Conservation (phyloP, 176 grass and related monocot species). For the Coix lacrymajobi region DNA sequence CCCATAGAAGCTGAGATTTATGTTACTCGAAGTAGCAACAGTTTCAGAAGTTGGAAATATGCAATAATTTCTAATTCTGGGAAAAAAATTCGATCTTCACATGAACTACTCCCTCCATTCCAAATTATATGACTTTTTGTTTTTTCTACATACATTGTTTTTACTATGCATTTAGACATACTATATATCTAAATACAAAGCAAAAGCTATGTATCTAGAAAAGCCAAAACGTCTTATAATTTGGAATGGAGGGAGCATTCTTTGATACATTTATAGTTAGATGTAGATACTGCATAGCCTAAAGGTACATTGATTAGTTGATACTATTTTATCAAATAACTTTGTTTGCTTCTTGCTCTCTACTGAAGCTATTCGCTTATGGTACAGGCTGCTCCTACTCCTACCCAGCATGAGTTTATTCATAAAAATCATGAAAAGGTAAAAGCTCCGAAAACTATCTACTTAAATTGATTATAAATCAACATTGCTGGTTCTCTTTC, state of each 20-base stretch:
- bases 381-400: constrained; percentile 39
- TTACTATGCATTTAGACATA: background rate
- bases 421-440: constrained; percentile 81
- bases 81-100: background rate
- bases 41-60: background rate
- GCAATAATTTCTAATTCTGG: background rate
- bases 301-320: constrained; percentile 9
- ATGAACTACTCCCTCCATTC: background rate
- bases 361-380: constrained; percentile 13
- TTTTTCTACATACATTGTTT: background rate
- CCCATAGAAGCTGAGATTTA: background rate
- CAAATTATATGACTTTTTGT: background rate
- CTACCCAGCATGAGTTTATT: constrained; percentile 45
- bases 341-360: background rate
- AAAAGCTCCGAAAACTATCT: constrained; percentile 7
- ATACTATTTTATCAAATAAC: background rate
- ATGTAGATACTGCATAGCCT: background rate
- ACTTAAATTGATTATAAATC: background rate
- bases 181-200: background rate
- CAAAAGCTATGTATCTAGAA: no score
- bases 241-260: background rate
- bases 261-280: background rate
- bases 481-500: background rate
- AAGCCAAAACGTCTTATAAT: background rate
- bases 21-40: background rate